A percentile compares a stretch with the other conserved stretches of the same genome.
These are phyloP conservation scores for Cenococcum geophilum DNA, from an alignment of 495 filamentous ascomycete genomes.

Conservation along the genomic window DNA sequence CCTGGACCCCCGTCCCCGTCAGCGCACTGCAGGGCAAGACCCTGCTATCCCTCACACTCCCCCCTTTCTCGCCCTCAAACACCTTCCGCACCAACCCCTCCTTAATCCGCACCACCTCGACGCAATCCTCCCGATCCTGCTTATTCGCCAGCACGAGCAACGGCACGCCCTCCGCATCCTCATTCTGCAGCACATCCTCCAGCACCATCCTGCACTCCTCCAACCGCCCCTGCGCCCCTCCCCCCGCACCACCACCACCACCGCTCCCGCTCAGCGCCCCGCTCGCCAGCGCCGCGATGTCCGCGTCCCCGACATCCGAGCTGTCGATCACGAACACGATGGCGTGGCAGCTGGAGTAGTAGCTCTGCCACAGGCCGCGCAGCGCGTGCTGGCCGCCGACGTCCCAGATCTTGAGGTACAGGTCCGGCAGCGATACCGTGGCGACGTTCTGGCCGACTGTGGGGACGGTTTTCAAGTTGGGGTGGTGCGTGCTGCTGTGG, in stretches of 20 bases:
- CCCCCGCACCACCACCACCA: no score
- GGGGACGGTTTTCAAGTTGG: slow-evolving; percentile 68
- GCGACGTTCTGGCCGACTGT: slow-evolving; percentile 97
- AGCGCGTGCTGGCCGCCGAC: slow-evolving; percentile 87
- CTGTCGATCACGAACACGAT: slow-evolving; percentile 97
- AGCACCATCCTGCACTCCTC: slow-evolving; percentile 85
- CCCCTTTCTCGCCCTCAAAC: slow-evolving; percentile 86
- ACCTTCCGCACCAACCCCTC: slow-evolving; percentile 90
- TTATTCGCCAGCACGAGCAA: slow-evolving; percentile 93
- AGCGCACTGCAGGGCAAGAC: slow-evolving; percentile 89
- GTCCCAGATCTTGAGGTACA: slow-evolving; percentile 97
- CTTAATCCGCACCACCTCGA: slow-evolving; percentile 95
- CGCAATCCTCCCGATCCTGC: slow-evolving; percentile 93
- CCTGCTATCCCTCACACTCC: slow-evolving; percentile 76
- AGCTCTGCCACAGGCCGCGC: slow-evolving; percentile 89
- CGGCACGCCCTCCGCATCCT: slow-evolving; percentile 83
- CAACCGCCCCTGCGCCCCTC: slow-evolving; percentile 58
- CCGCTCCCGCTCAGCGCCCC: slow-evolving; percentile 4
- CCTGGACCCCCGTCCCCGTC: slow-evolving; percentile 82
- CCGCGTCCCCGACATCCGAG: slow-evolving; percentile 79
- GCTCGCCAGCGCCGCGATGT: slow-evolving; percentile 40
- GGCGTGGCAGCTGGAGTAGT: slow-evolving; percentile 88
- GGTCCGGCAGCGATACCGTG: slow-evolving; percentile 84
- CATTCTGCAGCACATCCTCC: slow-evolving; percentile 76
- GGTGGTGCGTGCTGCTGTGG: slow-evolving; percentile 48